Base-by-base conservation (phyloP, 1,284 basidiomycete genomes). In the Apiotrichum porosum region DNA sequence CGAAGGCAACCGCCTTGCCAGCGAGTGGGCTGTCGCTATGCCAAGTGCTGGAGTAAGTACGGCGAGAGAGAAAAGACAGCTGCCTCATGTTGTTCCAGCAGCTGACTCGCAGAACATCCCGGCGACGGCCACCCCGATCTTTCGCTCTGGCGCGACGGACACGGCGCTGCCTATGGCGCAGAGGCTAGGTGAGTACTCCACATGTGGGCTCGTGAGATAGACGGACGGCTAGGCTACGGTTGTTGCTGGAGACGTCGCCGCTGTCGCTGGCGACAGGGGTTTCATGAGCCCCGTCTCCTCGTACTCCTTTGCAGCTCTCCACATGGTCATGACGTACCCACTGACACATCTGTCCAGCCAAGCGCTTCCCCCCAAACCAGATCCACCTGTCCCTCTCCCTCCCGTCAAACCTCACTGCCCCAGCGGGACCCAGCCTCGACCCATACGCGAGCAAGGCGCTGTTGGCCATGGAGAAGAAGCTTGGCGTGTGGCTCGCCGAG, bases 1-100 rank as follows among this genome's bases (percentile, higher is more conserved):
- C 15, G 32, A 46, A 18, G 63, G 71, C 35, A 73, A 76, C 33
- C 75, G 66, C 37, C 71, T 90, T 37, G 81, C 81, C 54, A 78
- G 75, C 48, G 88, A 91, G 59, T 91, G 88, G 88, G 84, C 84
- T 9, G 87, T 84, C 57, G 86, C 84, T 30, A 89, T 90, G 86
- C 86, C 88, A 12, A 62, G 75, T 13, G 61, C 64, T 49, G 70
- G 75, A 42, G 77, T 79, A 63, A 62, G 77, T 47, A 9, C 17
- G 12, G 42, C 26, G 10, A 32, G 39, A 24, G 23, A 13, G 23
- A 31, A 17, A 22, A 22, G 23, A 13, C 17, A 9, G 19, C 36
- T 2, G 19, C 9, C 14, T 8, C 17, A 3, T 8, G 14, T n/a
- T 18, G 15, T 22, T 9, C 24, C 2, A 10, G 17, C 9, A 2